These are phyloP conservation scores for Umbelopsis sp. DNA, from an alignment of 371 early-diverging fungal genomes.

Conservation along the genomic window DNA sequence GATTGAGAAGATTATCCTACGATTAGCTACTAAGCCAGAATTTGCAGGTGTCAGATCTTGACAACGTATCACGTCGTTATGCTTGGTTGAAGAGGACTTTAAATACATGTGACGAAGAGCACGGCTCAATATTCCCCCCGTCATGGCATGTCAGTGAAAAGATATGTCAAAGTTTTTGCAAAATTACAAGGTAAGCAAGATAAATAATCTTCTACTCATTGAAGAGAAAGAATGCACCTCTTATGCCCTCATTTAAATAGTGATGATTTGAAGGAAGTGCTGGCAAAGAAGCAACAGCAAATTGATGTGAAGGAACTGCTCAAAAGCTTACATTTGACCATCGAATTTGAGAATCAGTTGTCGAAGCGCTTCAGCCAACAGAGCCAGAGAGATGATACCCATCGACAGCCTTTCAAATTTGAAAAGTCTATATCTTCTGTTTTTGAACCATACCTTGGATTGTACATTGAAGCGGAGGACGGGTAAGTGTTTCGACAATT, in stretches of 20 bases:
- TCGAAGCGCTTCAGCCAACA: slow-evolving; percentile 66
- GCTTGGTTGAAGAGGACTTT: slow-evolving; percentile 90
- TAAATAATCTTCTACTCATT: background rate
- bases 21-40: background rate
- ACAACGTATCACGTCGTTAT: slow-evolving; percentile 87
- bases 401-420: slow-evolving; percentile 48
- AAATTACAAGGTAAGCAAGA: slow-evolving; percentile 66
- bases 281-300: slow-evolving; percentile 45
- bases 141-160: slow-evolving; percentile 79
- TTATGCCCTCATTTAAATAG: slow-evolving; percentile 23
- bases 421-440: slow-evolving; percentile 75
- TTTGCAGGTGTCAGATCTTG: slow-evolving; percentile 74
- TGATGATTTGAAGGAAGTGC: slow-evolving; percentile 52
- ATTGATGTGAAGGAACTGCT: slow-evolving; percentile 75
- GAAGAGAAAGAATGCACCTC: background rate
- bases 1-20: background rate
- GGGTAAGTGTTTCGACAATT: slow-evolving; percentile 43
- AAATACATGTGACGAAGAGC: slow-evolving; percentile 85
- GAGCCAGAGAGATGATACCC: background rate
- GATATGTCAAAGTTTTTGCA: slow-evolving; percentile 79
- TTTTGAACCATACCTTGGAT: slow-evolving; percentile 85
- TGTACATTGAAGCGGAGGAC: slow-evolving; percentile 87
- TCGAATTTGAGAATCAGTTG: slow-evolving; percentile 89
- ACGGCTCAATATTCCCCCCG: slow-evolving; percentile 78
- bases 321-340: slow-evolving; percentile 77